phyloP scores from a whole-genome alignment of 768 basidiomycete genomes.

The Tulasnella sp. region DNA sequence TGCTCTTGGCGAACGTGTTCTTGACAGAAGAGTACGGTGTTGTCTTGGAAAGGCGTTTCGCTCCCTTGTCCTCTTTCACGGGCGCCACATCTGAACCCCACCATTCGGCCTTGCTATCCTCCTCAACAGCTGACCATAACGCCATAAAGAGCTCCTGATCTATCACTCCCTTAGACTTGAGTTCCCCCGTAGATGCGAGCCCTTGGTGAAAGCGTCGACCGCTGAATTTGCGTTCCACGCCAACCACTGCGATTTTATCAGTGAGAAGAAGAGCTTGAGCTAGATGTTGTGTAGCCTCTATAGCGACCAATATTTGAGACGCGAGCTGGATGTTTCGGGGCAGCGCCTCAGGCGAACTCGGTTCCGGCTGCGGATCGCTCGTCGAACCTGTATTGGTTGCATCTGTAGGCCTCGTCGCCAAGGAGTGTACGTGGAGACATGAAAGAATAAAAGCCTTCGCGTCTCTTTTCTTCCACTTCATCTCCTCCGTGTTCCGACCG shows the following conservation, averaged over 20 bases:
- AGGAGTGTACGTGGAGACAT: conserved; percentile 7
- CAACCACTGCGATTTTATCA: neutral
- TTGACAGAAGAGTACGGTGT: neutral
- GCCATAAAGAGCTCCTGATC: conserved; percentile 20
- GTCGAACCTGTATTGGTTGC: neutral
- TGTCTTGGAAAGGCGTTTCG: conserved; percentile 7
- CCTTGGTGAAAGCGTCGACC: conserved; percentile 26
- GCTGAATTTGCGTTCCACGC: conserved; percentile 30
- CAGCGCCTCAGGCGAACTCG: conserved; percentile 11
- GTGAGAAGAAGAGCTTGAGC: conserved; percentile 30
- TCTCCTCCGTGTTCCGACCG: neutral
- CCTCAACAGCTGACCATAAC: conserved; percentile 28
- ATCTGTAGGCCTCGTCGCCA: neutral
- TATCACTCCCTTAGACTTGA: conserved; percentile 12
- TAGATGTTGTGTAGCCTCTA: conserved; percentile 30
- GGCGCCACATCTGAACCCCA: conserved; percentile 28
- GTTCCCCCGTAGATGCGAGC: neutral
- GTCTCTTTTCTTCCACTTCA: conserved; percentile 35
- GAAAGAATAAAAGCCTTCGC: conserved; percentile 34
- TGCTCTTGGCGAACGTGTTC: conserved; percentile 2
- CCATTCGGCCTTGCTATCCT: conserved; percentile 30
- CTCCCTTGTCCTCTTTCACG: conserved; percentile 21
- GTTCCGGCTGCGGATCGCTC: neutral
- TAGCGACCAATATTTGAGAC: conserved; percentile 30
- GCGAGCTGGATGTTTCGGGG: conserved; percentile 36